Conservation (phyloP, 2,329 filamentous ascomycete genomes). For the Dactylellina cionopaga region DNA sequence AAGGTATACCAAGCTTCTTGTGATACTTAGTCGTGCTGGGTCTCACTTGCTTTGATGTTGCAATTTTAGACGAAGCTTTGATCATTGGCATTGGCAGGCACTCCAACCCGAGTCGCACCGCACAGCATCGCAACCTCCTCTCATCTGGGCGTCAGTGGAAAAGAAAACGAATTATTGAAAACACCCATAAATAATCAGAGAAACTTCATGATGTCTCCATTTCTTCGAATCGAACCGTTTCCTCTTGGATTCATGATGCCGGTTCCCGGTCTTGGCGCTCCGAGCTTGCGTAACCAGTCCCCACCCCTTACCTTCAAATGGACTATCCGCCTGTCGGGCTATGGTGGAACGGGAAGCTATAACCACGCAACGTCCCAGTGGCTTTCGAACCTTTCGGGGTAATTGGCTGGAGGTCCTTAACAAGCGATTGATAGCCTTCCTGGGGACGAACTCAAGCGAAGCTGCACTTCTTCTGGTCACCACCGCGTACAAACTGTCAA, state of each 20-base stretch:
- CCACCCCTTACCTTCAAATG: slow-evolving; percentile 20
- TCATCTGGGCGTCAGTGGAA: too few species aligned
- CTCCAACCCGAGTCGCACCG: background rate
- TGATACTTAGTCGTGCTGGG: background rate
- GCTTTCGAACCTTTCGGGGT: background rate
- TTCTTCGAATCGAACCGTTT: background rate
- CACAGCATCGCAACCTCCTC: too few species aligned
- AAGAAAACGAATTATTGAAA: too few species aligned
- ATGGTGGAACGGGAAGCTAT: slow-evolving; percentile 28
- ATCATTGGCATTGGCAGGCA: too few species aligned
- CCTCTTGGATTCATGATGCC: background rate
- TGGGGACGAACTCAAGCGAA: background rate
- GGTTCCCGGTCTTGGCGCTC: slow-evolving; percentile 28
- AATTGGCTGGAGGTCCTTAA: too few species aligned
- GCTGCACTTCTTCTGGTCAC: background rate
- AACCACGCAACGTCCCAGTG: slow-evolving; percentile 16
- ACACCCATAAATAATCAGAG: too few species aligned
- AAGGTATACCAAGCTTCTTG: slow-evolving; percentile 3
- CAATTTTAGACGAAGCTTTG: too few species aligned
- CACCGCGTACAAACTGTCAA: background rate
- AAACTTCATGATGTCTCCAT: background rate
- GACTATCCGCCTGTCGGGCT: background rate
- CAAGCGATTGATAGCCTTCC: background rate
- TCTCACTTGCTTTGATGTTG: background rate
- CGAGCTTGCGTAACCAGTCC: slow-evolving; percentile 33